These are phyloP conservation scores for Aleurites moluccanus DNA, from an alignment of 441 rosid genomes.

Conservation along the genomic window DNA sequence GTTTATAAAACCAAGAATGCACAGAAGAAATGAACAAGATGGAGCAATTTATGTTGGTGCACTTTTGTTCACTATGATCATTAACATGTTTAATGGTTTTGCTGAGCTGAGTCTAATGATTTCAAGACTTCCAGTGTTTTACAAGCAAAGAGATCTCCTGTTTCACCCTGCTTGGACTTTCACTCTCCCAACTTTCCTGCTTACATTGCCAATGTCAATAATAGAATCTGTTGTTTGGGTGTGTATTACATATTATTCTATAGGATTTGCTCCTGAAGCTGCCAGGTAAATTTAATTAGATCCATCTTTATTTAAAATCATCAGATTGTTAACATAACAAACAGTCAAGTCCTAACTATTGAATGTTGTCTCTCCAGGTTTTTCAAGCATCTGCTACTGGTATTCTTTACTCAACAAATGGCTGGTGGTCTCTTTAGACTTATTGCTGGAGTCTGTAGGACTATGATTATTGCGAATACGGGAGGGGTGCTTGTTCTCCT, in stretches of 20 bases:
- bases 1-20: slow-evolving; percentile 57
- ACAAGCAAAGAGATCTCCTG: slow-evolving; percentile 84
- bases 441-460: slow-evolving; percentile 69
- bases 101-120: slow-evolving; percentile 64
- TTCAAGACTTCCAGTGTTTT: slow-evolving; percentile 79
- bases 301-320: neutral
- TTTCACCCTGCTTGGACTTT: slow-evolving; percentile 86
- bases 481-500: slow-evolving; percentile 67
- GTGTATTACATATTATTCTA: slow-evolving; percentile 57
- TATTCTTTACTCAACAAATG: slow-evolving; percentile 80
- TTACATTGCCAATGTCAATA: slow-evolving; percentile 60
- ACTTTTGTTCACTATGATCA: slow-evolving; percentile 54
- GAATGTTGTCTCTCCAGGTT: slow-evolving; percentile 45
- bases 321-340: neutral
- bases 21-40: slow-evolving; percentile 46
- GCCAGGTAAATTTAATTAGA: slow-evolving; percentile 42
- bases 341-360: neutral
- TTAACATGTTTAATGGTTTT: slow-evolving; percentile 81
- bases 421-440: slow-evolving; percentile 71
- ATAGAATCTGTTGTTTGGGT: slow-evolving; percentile 69
- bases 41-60: slow-evolving; percentile 60
- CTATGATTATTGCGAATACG: slow-evolving; percentile 73
- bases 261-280: slow-evolving; percentile 78
- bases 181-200: slow-evolving; percentile 67
- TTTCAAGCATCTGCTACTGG: slow-evolving; percentile 61